phyloP scores from a whole-genome alignment of 2,329 filamentous ascomycete genomes.

The Chaetomium sp. region DNA sequence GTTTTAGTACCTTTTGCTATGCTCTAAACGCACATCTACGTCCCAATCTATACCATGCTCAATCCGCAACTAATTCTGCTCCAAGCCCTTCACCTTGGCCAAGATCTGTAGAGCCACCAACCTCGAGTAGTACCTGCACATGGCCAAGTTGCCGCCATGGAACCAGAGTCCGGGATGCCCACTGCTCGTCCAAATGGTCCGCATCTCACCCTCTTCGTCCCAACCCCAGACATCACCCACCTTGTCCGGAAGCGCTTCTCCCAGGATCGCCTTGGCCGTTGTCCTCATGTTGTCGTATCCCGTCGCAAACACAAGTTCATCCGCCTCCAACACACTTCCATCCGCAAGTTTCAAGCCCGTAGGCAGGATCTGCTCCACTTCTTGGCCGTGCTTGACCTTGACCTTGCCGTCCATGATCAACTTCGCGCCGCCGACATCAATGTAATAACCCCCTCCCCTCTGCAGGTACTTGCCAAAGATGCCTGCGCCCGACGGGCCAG shows the following conservation, averaged over 20 bases:
- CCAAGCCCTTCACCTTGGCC: slow-evolving; percentile 42
- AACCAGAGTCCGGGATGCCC: slow-evolving; percentile 68
- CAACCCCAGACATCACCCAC: slow-evolving; percentile 65
- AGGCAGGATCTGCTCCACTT: slow-evolving; percentile 54
- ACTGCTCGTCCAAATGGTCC: slow-evolving; percentile 59
- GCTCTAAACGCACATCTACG: neutral
- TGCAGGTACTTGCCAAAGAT: slow-evolving; percentile 66
- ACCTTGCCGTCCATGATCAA: slow-evolving; percentile 67
- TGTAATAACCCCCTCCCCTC: slow-evolving; percentile 69
- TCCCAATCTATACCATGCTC: neutral
- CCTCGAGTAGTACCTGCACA: slow-evolving; percentile 63
- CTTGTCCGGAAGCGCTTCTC: slow-evolving; percentile 60
- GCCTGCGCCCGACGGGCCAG: slow-evolving; percentile 58
- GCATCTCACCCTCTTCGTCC: slow-evolving; percentile 58
- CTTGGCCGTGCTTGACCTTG: slow-evolving; percentile 61
- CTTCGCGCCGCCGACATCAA: slow-evolving; percentile 65
- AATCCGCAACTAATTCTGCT: neutral
- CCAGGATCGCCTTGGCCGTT: slow-evolving; percentile 62
- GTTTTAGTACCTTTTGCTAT: neutral
- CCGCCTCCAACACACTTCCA: slow-evolving; percentile 58
- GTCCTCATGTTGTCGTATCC: slow-evolving; percentile 71
- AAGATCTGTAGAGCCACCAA: slow-evolving; percentile 57
- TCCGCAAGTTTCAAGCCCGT: slow-evolving; percentile 54
- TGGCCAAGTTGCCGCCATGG: slow-evolving; percentile 64
- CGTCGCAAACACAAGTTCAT: slow-evolving; percentile 65